Evolutionary conservation across 495 filamentous ascomycete genomes (phyloP), one percentile per base, ranked within the genome.

Genomic region (Daldinia loculata): DNA sequence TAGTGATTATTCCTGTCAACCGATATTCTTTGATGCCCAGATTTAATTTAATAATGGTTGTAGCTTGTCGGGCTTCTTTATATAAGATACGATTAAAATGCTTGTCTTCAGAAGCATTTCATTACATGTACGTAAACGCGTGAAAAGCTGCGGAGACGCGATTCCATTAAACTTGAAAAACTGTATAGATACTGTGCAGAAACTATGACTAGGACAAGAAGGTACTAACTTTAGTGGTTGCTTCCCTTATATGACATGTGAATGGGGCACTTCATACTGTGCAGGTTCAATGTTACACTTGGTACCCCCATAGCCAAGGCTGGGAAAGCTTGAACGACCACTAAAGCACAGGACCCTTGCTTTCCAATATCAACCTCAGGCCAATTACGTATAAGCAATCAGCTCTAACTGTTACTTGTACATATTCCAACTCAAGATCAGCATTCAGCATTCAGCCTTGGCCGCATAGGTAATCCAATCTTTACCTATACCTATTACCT

Each of bases 91-190:
- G 17, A 24, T 48, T 48, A 11, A 48, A 48, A 41, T 41, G 9
- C 2, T 14, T 41, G 39, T 41, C 4, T 41, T 17, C 15, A 12
- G 19, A 11, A 12, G 9, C 19, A 24, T 24, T 22, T 48, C 19
- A 11, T 9, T 48, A 14, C 19, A 11, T 19, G 43, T 48, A 48
- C 19, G 19, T 48, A 39, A 56, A 67, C 70, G 69, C 71, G 71
- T 73, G 11, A 52, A 38, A 59, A 52, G 34, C 59, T 53, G 53
- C 38, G 38, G 41, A 74, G 72, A 76, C 76, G 74, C 76, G 74
- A 78, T 65, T 66, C 76, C 29, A 74, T 77, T 75, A 74, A 75
- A 75, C 52, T 62, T 26, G 7, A 45, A 56, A 24, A 11, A 48
- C 17, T 11, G 17, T 48, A 19, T 24, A 0, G 1, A 48, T 24